Conservation (phyloP, 2,329 filamentous ascomycete genomes). For the Aureobasidium leucospermi region DNA sequence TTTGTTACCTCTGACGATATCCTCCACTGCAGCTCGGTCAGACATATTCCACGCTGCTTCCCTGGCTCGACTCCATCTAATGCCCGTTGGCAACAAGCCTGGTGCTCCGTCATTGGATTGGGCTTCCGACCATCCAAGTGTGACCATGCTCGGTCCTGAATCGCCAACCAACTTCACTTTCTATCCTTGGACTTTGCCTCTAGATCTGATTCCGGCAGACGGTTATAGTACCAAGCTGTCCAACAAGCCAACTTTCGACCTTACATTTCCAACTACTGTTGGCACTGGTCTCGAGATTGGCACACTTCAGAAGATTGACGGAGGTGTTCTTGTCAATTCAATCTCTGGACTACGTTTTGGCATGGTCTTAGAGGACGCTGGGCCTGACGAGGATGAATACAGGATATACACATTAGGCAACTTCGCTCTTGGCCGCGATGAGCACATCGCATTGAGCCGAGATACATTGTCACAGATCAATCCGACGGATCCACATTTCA, state of each 20-base stretch:
- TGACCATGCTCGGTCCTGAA: slow-evolving; percentile 46
- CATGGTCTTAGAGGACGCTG: slow-evolving; percentile 56
- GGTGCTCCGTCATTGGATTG: slow-evolving; percentile 49
- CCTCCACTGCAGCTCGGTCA: slow-evolving; percentile 66
- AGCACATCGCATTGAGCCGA: slow-evolving; percentile 73
- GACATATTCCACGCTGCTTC: slow-evolving; percentile 87
- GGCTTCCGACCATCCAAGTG: slow-evolving; percentile 47
- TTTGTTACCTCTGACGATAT: slow-evolving; percentile 61
- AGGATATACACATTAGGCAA: slow-evolving; percentile 75
- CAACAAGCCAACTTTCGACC: slow-evolving; percentile 62
- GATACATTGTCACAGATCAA: slow-evolving; percentile 61
- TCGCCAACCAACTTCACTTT: slow-evolving; percentile 72
- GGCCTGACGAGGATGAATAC: slow-evolving; percentile 46
- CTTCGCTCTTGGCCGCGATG: slow-evolving; percentile 75
- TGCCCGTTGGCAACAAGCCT: slow-evolving; percentile 52
- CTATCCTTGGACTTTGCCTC: slow-evolving; percentile 89
- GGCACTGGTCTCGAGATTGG: slow-evolving; percentile 36
- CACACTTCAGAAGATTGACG: slow-evolving; percentile 49
- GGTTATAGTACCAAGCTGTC: slow-evolving; percentile 70
- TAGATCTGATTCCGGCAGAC: slow-evolving; percentile 63
- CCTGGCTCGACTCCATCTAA: slow-evolving; percentile 71
- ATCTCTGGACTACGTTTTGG: slow-evolving; percentile 56
- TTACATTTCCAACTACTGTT: slow-evolving; percentile 55
- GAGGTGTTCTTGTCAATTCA: slow-evolving; percentile 54
- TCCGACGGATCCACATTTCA: slow-evolving; percentile 77